Evolutionary conservation across 495 filamentous ascomycete genomes (phyloP), one percentile per base, ranked within the genome.

Genomic region (Penicillium samsonianum): DNA sequence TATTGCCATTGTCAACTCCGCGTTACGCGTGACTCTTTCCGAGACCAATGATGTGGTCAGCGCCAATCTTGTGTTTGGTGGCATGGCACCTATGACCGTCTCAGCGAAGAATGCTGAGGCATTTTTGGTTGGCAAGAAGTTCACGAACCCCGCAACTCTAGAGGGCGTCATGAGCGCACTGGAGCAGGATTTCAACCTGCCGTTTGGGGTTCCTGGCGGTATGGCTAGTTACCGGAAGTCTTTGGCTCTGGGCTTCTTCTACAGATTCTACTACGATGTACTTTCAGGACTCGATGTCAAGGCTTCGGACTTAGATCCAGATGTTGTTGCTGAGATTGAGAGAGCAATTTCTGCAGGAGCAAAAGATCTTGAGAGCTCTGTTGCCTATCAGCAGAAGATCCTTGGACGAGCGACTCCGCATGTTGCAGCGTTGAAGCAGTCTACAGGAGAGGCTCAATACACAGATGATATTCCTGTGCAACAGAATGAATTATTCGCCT

Each of bases 161-260:
- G 93, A 98, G 73, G 90, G 89, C 2, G 81, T 86, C 9, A 96
- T 97, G 90, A 87, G 83, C 63, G 87, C 90, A 0, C 74, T 98
- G 52, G 92, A 89, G 61, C 81, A 86, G 58, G 93, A 97, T 61
- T 98, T 97, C 64, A 80, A 92, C 65, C 75, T 98, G 11, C 76
- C 80, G 22, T 98, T 92, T 64, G 84, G 91, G 22, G 92, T 96
- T 1, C 91, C 91, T 0, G 93, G 93, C 57, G 93, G 93, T 37
- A 98, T 98, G 93, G 92, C 93, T 11, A 95, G 90, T 2, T 98
- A 96, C 72, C 80, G 93, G 22, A 96, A 94, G 64, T 91, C 92
- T 12, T 78, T 97, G 40, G 93, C 93, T 0, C 77, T 97, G 40
- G 83, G 89, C 4, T 92, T 96, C 78, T 93, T 94, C 73, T 94